These are phyloP conservation scores for Pouteria campechiana DNA, from an alignment of 179 eudicot genomes.

Conservation along the genomic window DNA sequence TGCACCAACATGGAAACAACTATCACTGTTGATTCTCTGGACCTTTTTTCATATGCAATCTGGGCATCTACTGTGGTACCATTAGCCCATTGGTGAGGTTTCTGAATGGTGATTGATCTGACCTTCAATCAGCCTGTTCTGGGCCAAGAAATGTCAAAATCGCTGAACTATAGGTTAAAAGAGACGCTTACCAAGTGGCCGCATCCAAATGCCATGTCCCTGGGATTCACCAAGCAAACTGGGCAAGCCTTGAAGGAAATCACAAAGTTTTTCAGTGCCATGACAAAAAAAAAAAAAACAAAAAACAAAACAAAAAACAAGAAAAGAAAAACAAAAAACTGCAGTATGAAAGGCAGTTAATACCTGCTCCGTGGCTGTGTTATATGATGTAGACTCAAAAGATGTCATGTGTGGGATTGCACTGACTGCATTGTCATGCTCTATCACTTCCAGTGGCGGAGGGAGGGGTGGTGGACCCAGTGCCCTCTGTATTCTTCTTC, in stretches of 20 bases:
- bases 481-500: slow-evolving; percentile 11
- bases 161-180: no score
- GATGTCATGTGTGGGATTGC: slow-evolving; percentile 9
- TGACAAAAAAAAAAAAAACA: no score
- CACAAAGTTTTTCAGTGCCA: neutral
- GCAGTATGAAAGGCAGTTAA: no score
- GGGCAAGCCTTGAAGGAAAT: slow-evolving; percentile 46
- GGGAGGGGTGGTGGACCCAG: slow-evolving; percentile 34
- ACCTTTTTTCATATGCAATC: no score
- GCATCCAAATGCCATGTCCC: slow-evolving; percentile 83
- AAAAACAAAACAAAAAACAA: no score
- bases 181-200: slow-evolving; percentile 66
- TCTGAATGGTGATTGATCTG: no score
- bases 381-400: slow-evolving; percentile 12
- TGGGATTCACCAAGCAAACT: slow-evolving; percentile 62
- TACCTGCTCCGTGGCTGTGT: no score
- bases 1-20: no score
- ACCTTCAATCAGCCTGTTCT: neutral
- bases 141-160: neutral
- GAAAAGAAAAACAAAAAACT: no score
- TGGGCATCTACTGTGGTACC: no score
- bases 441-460: slow-evolving; percentile 58
- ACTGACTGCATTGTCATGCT: slow-evolving; percentile 39
- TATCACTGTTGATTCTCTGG: no score
- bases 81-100: neutral